Evolutionary conservation across 768 basidiomycete genomes (phyloP), one percentile per base, ranked within the genome.

Genomic region (Lyophyllum shimeji): DNA sequence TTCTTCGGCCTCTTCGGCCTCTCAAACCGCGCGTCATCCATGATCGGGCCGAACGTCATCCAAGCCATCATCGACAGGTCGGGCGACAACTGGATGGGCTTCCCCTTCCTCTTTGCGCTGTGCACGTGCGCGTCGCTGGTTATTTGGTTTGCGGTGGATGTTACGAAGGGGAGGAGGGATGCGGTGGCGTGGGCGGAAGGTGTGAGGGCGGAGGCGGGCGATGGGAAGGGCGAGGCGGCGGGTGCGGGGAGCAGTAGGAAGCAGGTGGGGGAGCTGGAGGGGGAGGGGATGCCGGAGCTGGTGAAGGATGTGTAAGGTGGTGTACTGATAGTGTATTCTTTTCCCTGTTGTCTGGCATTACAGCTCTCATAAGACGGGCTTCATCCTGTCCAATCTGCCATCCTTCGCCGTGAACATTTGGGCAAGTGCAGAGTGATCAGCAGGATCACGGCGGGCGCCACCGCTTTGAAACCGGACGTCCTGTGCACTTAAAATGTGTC

Each of bases 1-100:
- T 94, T 93, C 73, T 95, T 94, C 68, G 89, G 92, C 2, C 79
- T 95, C 21, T 94, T 90, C 61, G 90, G 89, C 7, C 80, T 94
- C 23, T 91, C 87, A 2, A 91, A 91, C 68, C 83, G 89, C 11
- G 89, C 89, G 0, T 91, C 89, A n/a, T 89, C 86, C 1, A 90
- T 92, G 82, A 84, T 93, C 43, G 92, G 91, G 0, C 90, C 91
- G 0, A 93, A 89, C 58, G 90, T 93, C 8, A 86, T 93, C 37
- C 89, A 92, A 66, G 89, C 84, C 2, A 91, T 93, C 65, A 92
- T 94, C 55, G 76, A 91, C 69, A 74, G 73, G 47, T 77, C 83
- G 2, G 86, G 85, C 0, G 78, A 84, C 66, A 91, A 89, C 65
- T 93, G 91, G 91, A 78, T 82, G 65, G 91, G 91, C 0, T 93